Base-by-base conservation (phyloP, 2,329 filamentous ascomycete genomes). In the Neopestalotiopsis clavispora region DNA sequence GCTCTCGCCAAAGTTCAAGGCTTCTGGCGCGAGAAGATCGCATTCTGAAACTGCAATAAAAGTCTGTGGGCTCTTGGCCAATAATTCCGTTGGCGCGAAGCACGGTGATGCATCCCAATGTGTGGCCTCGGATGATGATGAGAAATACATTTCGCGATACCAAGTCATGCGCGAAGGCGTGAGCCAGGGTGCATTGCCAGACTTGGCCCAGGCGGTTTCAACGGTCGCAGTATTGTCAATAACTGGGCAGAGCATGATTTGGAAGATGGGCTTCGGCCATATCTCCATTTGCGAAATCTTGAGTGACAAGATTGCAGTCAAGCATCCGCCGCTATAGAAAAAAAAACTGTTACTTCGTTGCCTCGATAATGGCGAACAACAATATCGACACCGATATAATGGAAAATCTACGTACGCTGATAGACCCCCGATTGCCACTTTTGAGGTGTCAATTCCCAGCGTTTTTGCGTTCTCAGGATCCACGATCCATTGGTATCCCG, bases 91-190 rank as follows among this genome's bases (percentile, higher is more conserved):
- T 34, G 69, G 67, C 9, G 69, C 68, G 49, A 72, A 67, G 23
- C 72, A 71, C 10, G 79, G 79, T 17, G 77, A 79, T 3, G 78
- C 77, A 17, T 80, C 74, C 74, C 78, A 80, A 45, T 69, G 70
- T 9, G 61, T 65, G 40, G 71, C 74, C 14, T 78, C 70, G 1
- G 71, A 70, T 7, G 72, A 66, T n/a, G 70, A 70, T 1, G 75
- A 62, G 23, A 81, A 72, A 58, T 80, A 81, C 65, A 79, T 75
- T 32, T 73, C 69, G n/a, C 79, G 78, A 65, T 81, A 81, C 76
- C 78, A 80, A n/a, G 72, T 71, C 76, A 81, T 78, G 9, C 79
- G 74, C 3, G 70, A 62, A 4, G 78, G 74, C 1, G 77, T 80
- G 30, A 79, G 75, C 76, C 76, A 81, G 17, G 78, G 78, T 17